Percentiles rank a stretch among this genome's conserved stretches.
Conservation (phyloP, 2,329 filamentous ascomycete genomes). For the Arthrobotrys sphaeroides region DNA sequence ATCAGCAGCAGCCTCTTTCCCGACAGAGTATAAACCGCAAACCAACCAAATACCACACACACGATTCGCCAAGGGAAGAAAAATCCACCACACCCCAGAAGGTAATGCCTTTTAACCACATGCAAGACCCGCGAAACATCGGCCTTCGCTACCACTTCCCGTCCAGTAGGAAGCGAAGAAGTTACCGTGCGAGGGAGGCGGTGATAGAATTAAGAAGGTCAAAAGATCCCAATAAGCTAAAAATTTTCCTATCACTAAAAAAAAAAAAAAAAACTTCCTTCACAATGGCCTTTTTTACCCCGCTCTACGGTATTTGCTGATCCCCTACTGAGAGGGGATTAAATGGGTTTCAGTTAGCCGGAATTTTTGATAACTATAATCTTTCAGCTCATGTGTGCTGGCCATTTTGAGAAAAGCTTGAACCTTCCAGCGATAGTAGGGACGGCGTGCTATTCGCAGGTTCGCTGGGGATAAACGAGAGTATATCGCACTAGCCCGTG, state of each 20-base stretch:
- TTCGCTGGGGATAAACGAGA: slow-evolving; percentile 13
- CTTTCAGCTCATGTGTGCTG: slow-evolving; percentile 26
- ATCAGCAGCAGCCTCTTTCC: slow-evolving; percentile 41
- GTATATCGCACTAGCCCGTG: slow-evolving; percentile 21
- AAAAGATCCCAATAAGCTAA: slow-evolving; percentile 25
- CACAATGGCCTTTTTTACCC: slow-evolving; percentile 23
- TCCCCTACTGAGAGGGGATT: slow-evolving; percentile 14
- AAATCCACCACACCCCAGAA: slow-evolving; percentile 2
- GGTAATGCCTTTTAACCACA: slow-evolving; percentile 17
- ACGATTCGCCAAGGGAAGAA: slow-evolving; percentile 45
- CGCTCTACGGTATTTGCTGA: slow-evolving; percentile 37
- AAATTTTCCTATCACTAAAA: slow-evolving; percentile 15
- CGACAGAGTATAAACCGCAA: slow-evolving; percentile 24
- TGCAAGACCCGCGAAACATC: slow-evolving; percentile 53
- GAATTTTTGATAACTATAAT: slow-evolving; percentile 23
- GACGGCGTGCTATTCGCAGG: slow-evolving; percentile 12
- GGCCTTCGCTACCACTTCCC: slow-evolving; percentile 52
- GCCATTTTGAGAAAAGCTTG: slow-evolving; percentile 31
- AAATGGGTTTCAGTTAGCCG: slow-evolving; percentile 23
- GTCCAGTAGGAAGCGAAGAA: slow-evolving; percentile 54
- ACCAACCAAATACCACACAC: slow-evolving; percentile 10
- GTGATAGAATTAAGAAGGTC: slow-evolving; percentile 53
- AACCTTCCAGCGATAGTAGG: slow-evolving; percentile 9
- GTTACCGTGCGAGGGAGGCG: slow-evolving; percentile 47
- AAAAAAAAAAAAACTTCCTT: slow-evolving; percentile 11